Base-by-base conservation (phyloP, 2,329 filamentous ascomycete genomes). In the Xylogone sp. region DNA sequence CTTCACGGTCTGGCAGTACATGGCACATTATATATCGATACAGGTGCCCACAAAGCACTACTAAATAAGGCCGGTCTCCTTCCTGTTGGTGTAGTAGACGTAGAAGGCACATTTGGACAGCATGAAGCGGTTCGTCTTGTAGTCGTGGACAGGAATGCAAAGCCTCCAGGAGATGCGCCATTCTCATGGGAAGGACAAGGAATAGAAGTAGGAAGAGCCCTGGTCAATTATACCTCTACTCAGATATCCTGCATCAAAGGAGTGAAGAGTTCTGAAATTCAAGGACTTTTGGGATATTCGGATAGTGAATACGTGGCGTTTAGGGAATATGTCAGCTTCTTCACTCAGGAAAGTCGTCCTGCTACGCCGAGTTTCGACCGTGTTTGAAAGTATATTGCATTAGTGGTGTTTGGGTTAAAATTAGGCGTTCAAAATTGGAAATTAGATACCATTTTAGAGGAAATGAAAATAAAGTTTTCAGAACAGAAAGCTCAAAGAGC, bases 291-390 rank as follows among this genome's bases (percentile, higher is more conserved):
- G 27, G 94, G 93, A 3, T 99, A 97, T 70, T 90, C 90, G 19
- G 92, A 97, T 67, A 95, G 88, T 64, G 91, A 97, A 71, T 97
- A 97, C 71, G 87, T 97, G 42, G 92, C 91, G 9, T 77, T 94
- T 63, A 78, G 91, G 56, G 90, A 96, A 68, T 93, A 96, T 61
- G 86, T 97, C 56, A 90, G 89, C 43, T 84, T 96, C 50, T 66
- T 65, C 45, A 57, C 56, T 24, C 58, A 52, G 47, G 64, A 62
- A 45, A 65, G 63, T 60, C 53, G 65, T 46, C 58, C 61, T 51
- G 61, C 56, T 24, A 62, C 60, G n/a, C 64, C 64, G 16, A 62
- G 56, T 56, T 39, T 58, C n/a, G 61, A 60, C n/a, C 34, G 21
- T 16, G 10, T 39, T 4, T 39, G 34, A 39, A 18, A 39, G 34